Evolutionary conservation across 139 green algal species (phyloP), one percentile per base, ranked within the genome.

Genomic region (Closterium sp.): DNA sequence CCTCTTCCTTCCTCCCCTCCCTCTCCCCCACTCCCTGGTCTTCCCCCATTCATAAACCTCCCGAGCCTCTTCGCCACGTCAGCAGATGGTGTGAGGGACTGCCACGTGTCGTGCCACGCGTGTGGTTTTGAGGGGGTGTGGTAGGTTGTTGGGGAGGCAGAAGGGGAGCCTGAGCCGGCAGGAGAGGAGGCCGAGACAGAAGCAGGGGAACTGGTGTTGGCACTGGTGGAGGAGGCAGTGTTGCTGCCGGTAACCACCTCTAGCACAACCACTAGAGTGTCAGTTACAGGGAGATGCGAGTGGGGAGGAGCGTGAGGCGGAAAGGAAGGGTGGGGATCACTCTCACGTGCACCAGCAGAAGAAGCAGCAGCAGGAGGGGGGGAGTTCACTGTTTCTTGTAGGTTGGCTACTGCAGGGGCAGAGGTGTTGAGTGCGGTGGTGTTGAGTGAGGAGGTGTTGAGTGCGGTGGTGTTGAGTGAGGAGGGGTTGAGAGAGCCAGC

Each of bases 51-150:
- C 62, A 79, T 5, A 13, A 79, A 79, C 62, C 62, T 79, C 17
- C 22, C 32, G 0, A 92, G 70, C 28, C 73, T 28, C 13, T n/a
- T 28, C 13, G 91, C 91, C 91, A 94, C 91, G 38, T 94, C 91
- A 27, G 91, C 91, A 4, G 91, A 50, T 21, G 91, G 91, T 17
- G 91, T 94, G 28, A 94, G 91, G 1, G 88, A 93, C n/a, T 50
- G 32, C 62, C 62, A 79, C 17, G 62, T 31, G 28, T 90, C 45
- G 5, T 31, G 17, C 62, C 62, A 79, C 62, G 17, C 27, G 62
- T 79, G 62, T 27, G 62, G 62, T 13, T 79, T 2, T 27, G 62
- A 79, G 62, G 62, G 17, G 17, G 17, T 13, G 62, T 24, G 19
- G 3, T 79, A 13, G 19, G 62, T 7, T 7, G 62, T 24, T 27